Evolutionary conservation across 352 stramenopile species (phyloP).

Genomic region (Pythium aristosporum): DNA sequence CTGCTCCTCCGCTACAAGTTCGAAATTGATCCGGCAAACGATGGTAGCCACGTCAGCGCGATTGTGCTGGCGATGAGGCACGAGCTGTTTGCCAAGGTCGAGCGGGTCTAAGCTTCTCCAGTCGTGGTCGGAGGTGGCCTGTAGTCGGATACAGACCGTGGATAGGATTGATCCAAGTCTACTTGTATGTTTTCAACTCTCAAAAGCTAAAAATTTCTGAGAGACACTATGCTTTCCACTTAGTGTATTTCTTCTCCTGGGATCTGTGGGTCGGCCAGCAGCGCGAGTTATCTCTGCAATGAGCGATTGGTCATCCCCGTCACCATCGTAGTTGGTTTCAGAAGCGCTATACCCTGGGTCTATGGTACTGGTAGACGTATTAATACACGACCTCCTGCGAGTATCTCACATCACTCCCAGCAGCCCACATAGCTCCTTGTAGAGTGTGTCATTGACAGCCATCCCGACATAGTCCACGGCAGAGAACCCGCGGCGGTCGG

Average conservation of each 20-base stretch:
- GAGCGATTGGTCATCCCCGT: no score
- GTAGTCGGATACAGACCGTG: no score
- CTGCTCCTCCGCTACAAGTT: constrained; percentile 19
- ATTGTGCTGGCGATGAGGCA: constrained; percentile 1
- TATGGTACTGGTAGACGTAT: neutral
- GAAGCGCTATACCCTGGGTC: no score
- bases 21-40: constrained; percentile 11
- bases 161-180: no score
- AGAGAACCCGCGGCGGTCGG: neutral
- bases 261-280: no score
- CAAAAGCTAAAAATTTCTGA: no score
- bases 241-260: no score
- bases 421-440: neutral
- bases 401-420: neutral
- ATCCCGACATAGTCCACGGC: neutral
- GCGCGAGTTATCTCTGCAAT: no score
- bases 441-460: neutral
- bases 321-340: neutral
- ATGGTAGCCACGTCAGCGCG: constrained; percentile 10
- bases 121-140: no score
- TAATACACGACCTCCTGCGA: no score
- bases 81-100: neutral
- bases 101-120: neutral
- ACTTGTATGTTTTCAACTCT: no score
- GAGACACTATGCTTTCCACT: no score